These are phyloP conservation scores for Trichophyton verrucosum DNA, from an alignment of 2,329 filamentous ascomycete species.

Conservation along the genomic window DNA sequence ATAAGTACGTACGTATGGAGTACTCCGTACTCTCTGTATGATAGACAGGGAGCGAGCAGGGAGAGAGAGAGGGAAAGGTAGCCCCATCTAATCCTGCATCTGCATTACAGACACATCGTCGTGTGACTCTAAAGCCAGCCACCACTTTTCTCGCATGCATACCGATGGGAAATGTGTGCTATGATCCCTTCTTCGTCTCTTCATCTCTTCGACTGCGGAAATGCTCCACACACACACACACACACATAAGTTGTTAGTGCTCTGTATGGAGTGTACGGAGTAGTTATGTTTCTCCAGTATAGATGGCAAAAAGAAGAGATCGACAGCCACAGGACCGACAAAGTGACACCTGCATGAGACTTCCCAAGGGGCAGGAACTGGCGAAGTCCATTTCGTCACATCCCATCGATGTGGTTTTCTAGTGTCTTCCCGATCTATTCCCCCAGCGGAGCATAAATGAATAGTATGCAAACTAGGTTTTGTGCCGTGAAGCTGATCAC, in stretches of 20 bases:
- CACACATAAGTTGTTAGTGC: neutral
- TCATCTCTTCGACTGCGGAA: neutral
- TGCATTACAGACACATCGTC: slow-evolving; percentile 1
- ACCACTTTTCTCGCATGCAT: neutral
- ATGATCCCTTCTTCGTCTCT: slow-evolving; percentile 1
- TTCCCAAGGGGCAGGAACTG: neutral
- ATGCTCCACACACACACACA: slow-evolving; percentile 2
- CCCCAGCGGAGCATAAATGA: neutral
- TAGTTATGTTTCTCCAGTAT: neutral
- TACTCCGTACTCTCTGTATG: neutral
- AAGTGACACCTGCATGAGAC: slow-evolving; percentile 2
- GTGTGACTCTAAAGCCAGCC: neutral
- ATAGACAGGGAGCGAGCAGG: no score
- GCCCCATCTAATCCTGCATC: neutral
- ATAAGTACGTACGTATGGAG: neutral
- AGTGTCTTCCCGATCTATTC: neutral
- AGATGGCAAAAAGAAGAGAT: slow-evolving; percentile 1
- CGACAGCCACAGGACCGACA: neutral
- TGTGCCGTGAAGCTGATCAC: slow-evolving; percentile 2
- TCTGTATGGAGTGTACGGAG: neutral
- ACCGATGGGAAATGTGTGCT: neutral
- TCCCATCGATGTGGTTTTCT: slow-evolving; percentile 3
- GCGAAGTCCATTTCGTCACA: neutral
- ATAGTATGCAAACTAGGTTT: slow-evolving; percentile 3
- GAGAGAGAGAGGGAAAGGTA: neutral